phyloP scores from a whole-genome alignment of 495 filamentous ascomycete species.

The Neurospora tetrasperma region DNA sequence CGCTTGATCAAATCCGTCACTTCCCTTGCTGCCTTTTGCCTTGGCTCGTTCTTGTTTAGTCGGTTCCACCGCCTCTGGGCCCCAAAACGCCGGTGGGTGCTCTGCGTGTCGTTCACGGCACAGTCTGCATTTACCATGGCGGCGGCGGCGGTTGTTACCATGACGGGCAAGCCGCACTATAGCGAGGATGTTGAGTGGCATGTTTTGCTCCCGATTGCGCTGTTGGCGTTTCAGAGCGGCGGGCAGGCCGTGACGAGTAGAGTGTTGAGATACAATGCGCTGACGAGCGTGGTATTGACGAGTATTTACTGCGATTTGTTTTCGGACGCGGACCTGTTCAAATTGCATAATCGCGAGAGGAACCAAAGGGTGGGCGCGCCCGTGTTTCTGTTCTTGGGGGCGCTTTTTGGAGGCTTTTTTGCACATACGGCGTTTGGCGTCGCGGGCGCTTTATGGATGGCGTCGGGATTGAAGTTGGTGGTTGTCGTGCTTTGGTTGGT shows the following conservation, averaged over 20 bases:
- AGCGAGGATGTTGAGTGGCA: constrained; percentile 44
- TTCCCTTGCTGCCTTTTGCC: constrained; percentile 55
- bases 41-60: constrained; percentile 55
- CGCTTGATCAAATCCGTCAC: constrained; percentile 57
- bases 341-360: constrained; percentile 42
- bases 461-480: constrained; percentile 42
- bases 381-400: constrained; percentile 47
- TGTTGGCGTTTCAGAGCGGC: constrained; percentile 60
- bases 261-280: constrained; percentile 47
- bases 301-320: constrained; percentile 65
- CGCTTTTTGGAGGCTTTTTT: constrained; percentile 48
- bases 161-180: constrained; percentile 17
- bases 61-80: constrained; percentile 49
- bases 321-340: constrained; percentile 47
- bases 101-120: constrained; percentile 47
- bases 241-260: constrained; percentile 62
- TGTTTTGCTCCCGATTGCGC: constrained; percentile 47
- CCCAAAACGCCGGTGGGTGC: constrained; percentile 48
- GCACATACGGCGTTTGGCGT: constrained; percentile 47
- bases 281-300: constrained; percentile 63
- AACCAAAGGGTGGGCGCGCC: constrained; percentile 49
- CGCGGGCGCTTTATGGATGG: constrained; percentile 54
- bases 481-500: constrained; percentile 45
- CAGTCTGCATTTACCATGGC: constrained; percentile 43
- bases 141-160: constrained; percentile 50